Evolutionary conservation across 1,284 basidiomycete species (phyloP).

Genomic region (Apiotrichum domesticum): DNA sequence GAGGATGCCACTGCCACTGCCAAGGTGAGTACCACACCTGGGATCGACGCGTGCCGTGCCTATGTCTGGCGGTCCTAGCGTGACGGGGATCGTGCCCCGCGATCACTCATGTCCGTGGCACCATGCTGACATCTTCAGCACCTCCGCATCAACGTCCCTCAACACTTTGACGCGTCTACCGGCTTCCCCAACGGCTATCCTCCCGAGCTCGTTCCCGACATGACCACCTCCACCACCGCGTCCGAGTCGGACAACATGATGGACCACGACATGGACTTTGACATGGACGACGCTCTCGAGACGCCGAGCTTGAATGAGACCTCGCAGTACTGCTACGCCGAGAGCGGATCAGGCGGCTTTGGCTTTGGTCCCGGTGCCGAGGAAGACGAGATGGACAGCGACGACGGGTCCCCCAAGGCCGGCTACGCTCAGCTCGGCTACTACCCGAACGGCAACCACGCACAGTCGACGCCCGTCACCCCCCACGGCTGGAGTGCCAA

Average conservation of each 20-base stretch:
- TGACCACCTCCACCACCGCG: conserved; percentile 10
- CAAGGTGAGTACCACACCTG: conserved; percentile 3
- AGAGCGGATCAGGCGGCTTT: conserved; percentile 37
- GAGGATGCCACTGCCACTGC: conserved; percentile 13
- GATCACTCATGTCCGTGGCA: no score
- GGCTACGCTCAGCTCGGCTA: conserved; percentile 11
- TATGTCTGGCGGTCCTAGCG: no score
- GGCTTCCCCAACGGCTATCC: conserved; percentile 7
- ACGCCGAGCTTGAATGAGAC: background rate
- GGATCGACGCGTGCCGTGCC: no score
- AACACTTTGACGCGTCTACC: conserved; percentile 4
- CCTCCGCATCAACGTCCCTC: conserved; percentile 10
- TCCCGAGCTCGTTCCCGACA: conserved; percentile 37
- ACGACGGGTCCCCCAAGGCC: conserved; percentile 5
- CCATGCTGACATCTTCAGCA: conserved; percentile 4
- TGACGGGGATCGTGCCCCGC: no score
- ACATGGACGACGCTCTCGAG: conserved; percentile 17
- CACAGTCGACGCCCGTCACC: conserved; percentile 19
- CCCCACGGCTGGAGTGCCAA: conserved; percentile 17
- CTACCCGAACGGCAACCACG: conserved; percentile 3
- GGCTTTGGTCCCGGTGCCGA: conserved; percentile 43
- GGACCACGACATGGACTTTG: conserved; percentile 37
- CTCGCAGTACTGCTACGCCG: conserved; percentile 21
- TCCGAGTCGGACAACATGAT: conserved; percentile 23
- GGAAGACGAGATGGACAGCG: conserved; percentile 36